Percentiles rank a stretch among this genome's conserved stretches.
Conservation (phyloP, 257 asterid genomes). For the Ilex asprella region DNA sequence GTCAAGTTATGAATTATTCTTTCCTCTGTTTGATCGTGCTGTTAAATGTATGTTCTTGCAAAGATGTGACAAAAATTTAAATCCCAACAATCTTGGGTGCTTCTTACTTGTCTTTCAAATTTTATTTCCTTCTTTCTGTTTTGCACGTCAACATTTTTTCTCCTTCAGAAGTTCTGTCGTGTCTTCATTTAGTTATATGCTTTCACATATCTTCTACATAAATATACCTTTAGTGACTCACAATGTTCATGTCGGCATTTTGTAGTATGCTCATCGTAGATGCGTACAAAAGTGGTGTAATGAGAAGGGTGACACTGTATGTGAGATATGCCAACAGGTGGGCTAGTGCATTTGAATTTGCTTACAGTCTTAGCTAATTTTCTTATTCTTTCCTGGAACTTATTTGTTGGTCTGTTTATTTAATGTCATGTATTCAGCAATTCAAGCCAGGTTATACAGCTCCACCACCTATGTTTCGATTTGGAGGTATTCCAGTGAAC, state of each 20-base stretch:
- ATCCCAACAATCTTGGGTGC: no score
- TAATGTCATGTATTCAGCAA: constrained; percentile 39
- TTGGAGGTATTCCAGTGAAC: constrained; percentile 75
- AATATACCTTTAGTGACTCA: constrained; percentile 2
- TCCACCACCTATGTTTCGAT: constrained; percentile 80
- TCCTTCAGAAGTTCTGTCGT: not conserved
- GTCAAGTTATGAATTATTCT: no score
- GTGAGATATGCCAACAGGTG: constrained; percentile 99
- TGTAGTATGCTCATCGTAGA: constrained; percentile 93
- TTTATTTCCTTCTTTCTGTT: not conserved
- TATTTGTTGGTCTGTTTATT: not conserved
- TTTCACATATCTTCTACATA: not conserved
- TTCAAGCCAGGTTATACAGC: constrained; percentile 92
- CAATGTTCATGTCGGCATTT: constrained; percentile 11
- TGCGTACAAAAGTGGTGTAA: constrained; percentile 96
- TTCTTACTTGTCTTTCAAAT: not conserved
- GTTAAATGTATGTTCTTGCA: no score
- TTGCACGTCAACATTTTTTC: not conserved
- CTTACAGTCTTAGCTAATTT: not conserved
- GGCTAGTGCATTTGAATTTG: constrained; percentile 9
- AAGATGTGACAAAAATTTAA: no score
- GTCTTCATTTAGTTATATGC: not conserved
- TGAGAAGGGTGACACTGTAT: constrained; percentile 91
- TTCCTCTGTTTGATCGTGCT: no score
- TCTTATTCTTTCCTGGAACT: not conserved